Evolutionary conservation across 2,329 filamentous ascomycete genomes (phyloP).

Genomic region (Paracoccidioides lutzii): DNA sequence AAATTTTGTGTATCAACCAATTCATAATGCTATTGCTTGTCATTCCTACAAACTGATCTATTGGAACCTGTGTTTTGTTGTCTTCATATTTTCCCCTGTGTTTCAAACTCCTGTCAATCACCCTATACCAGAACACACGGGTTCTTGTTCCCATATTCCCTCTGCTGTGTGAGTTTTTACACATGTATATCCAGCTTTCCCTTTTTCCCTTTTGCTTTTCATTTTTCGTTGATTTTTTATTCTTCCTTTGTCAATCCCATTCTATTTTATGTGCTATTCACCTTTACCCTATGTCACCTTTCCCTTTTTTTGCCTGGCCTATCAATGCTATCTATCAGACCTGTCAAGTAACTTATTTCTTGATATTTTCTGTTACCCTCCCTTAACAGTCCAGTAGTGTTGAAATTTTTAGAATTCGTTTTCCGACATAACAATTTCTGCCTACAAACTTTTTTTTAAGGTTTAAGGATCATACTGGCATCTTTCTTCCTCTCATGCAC

Average conservation of each 20-base stretch:
- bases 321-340: background rate
- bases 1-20: background rate
- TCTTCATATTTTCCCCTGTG: too few relatives aligned
- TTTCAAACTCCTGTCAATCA: background rate
- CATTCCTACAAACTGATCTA: background rate
- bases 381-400: too few relatives aligned
- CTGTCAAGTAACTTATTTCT: too few relatives aligned
- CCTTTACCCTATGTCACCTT: background rate
- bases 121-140: too few relatives aligned
- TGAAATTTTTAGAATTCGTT: too few relatives aligned
- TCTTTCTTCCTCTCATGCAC: too few relatives aligned
- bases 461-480: too few relatives aligned
- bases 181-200: background rate
- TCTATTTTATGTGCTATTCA: background rate
- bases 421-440: too few relatives aligned
- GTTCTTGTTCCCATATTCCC: background rate
- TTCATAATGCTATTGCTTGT: background rate
- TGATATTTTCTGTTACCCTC: too few relatives aligned
- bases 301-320: background rate
- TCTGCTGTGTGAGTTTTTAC: background rate
- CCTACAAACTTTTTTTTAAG: too few relatives aligned
- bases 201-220: background rate
- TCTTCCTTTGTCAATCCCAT: background rate
- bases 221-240: background rate
- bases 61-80: background rate